These are phyloP conservation scores for Buddleja alternifolia DNA, from an alignment of 257 asterid species.

Conservation along the genomic window DNA sequence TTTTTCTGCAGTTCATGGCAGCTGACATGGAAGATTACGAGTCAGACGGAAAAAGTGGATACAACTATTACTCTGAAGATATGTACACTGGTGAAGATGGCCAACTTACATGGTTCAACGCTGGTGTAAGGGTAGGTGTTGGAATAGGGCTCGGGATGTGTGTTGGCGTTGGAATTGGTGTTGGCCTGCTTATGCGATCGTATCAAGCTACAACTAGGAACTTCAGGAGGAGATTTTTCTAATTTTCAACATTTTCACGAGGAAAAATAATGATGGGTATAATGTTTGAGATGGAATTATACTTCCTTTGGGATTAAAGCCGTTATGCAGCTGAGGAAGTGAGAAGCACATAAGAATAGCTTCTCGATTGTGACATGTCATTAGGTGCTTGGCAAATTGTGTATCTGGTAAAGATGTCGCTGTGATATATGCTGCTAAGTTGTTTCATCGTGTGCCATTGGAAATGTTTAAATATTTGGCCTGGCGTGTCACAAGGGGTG, in stretches of 20 bases:
- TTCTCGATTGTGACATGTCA: neutral
- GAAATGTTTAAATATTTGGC: constrained; percentile 18
- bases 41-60: constrained; percentile 47
- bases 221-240: constrained; percentile 60
- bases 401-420: constrained; percentile 18
- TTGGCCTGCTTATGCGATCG: constrained; percentile 62
- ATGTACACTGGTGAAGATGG: constrained; percentile 66
- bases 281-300: constrained; percentile 25
- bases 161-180: constrained; percentile 64
- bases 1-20: constrained; percentile 40
- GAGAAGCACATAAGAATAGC: constrained; percentile 26
- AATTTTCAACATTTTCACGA: constrained; percentile 19
- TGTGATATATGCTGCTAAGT: constrained; percentile 19
- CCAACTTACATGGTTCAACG: constrained; percentile 64
- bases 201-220: constrained; percentile 63
- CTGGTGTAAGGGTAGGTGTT: constrained; percentile 74
- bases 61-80: constrained; percentile 50
- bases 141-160: constrained; percentile 74
- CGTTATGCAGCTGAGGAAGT: constrained; percentile 27
- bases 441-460: constrained; percentile 26
- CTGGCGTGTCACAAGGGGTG: constrained; percentile 27
- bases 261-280: constrained; percentile 11
- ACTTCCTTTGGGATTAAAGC: constrained; percentile 10
- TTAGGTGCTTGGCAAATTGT: constrained; percentile 10
- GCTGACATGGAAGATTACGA: constrained; percentile 47